A percentile compares a stretch with the other conserved stretches of the same genome.
Conservation (phyloP, 78 protist genomes). For the Emiliania huxleyi region DNA sequence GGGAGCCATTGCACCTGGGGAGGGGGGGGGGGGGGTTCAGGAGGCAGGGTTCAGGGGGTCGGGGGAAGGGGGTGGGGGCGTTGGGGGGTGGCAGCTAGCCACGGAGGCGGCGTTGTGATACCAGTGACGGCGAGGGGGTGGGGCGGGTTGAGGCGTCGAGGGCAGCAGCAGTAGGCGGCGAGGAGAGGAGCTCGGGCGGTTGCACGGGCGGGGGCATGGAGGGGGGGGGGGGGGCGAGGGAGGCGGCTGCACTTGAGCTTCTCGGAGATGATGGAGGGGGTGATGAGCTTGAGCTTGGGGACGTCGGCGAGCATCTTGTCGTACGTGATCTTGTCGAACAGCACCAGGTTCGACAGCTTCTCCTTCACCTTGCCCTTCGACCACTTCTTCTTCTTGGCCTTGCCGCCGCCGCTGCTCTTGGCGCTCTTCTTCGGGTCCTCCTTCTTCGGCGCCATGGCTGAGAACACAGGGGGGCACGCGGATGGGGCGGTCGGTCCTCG, state of each 20-base stretch:
- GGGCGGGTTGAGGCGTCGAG: too few relatives aligned
- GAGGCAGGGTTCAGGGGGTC: too few relatives aligned
- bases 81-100: too few relatives aligned
- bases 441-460: conserved; percentile 5
- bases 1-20: conserved; percentile 62
- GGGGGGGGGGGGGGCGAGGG: too few relatives aligned
- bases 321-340: conserved; percentile 77
- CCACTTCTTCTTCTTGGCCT: conserved; percentile 59
- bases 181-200: too few relatives aligned
- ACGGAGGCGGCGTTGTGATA: too few relatives aligned
- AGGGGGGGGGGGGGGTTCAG: not conserved
- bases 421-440: not conserved
- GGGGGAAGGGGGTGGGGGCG: too few relatives aligned
- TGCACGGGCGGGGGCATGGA: too few relatives aligned
- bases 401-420: not conserved
- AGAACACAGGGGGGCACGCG: too few relatives aligned
- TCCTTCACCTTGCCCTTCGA: conserved; percentile 85
- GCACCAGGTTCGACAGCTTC: conserved; percentile 77
- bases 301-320: conserved; percentile 74
- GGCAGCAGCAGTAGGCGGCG: too few relatives aligned
- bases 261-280: conserved; percentile 85
- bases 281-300: conserved; percentile 82
- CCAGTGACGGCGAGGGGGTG: too few relatives aligned
- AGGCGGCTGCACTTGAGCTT: conserved; percentile 65
- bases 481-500: too few relatives aligned